Evolutionary conservation across 2,329 filamentous ascomycete genomes (phyloP), one percentile per base, ranked within the genome.

Genomic region (Cladosporium velox): DNA sequence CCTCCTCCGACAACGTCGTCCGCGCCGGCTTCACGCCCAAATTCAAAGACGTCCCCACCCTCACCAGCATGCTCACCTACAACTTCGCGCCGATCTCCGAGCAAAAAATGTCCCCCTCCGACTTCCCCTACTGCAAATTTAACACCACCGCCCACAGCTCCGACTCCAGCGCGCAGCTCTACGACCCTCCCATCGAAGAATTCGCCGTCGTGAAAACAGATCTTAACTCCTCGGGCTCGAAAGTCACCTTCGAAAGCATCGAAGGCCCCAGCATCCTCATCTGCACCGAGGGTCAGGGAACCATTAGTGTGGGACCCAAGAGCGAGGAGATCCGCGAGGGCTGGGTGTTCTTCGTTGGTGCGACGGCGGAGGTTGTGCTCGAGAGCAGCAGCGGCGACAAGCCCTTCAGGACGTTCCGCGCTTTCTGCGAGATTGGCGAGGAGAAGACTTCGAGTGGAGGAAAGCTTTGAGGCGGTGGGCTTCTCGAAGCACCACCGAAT

Each of bases 1-100:
- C 95, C 0, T 90, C 92, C 10, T 96, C 92, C n/a, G 95, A 99
- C 85, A 99, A 99, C 71, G 95, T 99, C 41, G 93, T 99, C 61
- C 92, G 95, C 65, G 95, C 95, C 0, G 95, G 95, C 52, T 95
- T 99, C 79, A 99, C 95, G 0, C 95, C 95, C 65, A 99, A 99
- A 78, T 99, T 97, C 86, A 97, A 98, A 82, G 95, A 99, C 72
- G 92, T 98, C 26, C 81, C 88, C 64, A 98, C 93, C 0, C 84
- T 99, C 12, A 92, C 94, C 38, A 85, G 88, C 68, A 96, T 97
- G 89, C 82, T 99, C 71, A 99, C 95, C 0, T 99, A 99, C 83
- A 91, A 89, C 72, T 97, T 96, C 74, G 93, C 95, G 0, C 94
- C 95, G 2, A 97, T 97, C 70, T 89, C 91, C 67, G 89, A 96